Base-by-base conservation (phyloP, 306 rosid species). In the Leucaena leucocephala region DNA sequence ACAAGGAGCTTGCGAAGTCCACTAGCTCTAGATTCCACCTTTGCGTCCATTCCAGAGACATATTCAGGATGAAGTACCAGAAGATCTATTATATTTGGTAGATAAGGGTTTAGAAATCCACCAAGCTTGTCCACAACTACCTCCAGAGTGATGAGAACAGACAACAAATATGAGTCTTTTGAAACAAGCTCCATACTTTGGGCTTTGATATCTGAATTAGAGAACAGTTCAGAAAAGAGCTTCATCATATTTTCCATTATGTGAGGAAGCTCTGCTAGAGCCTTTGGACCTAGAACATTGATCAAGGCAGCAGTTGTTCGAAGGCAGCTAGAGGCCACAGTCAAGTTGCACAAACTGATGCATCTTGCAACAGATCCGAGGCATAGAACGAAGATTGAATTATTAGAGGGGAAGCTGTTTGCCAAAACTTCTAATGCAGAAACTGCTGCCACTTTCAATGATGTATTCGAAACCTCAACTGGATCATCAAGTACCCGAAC, bases 351-450 rank as follows among this genome's bases (percentile, higher is more conserved):
- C 54, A 84, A 80, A 59, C 83, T 77, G 45, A 91, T 82, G 74
- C 84, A 77, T 78, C 86, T 91, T 11, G 89, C 81, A 64, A 91
- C 86, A 39, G 88, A 78, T 57, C 91, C 82, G 70, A 94, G 90
- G 87, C 97, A 92, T 54, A 49, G 75, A 74, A 78, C 71, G 72
- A 85, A 89, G 80, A 86, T 78, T 80, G 92, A 89, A 84, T 74
- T 75, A 73, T 87, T 83, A 48, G 84, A 84, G 68, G 97, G 87
- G 63, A 89, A 87, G 50, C 77, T 84, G 81, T 44, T 76, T 62
- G 95, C 95, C 70, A 94, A 84, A 85, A 85, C 92, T 82, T 92
- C 97, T 68, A 94, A 82, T n/a, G 98, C 95, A 52, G 91, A 89
- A 72, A 89, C 81, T 10, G 98, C 93, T 17, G 91, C 97, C 88